Evolutionary conservation across 192 early-diverging fungal species (phyloP).

Genomic region (Podochytrium sp.): DNA sequence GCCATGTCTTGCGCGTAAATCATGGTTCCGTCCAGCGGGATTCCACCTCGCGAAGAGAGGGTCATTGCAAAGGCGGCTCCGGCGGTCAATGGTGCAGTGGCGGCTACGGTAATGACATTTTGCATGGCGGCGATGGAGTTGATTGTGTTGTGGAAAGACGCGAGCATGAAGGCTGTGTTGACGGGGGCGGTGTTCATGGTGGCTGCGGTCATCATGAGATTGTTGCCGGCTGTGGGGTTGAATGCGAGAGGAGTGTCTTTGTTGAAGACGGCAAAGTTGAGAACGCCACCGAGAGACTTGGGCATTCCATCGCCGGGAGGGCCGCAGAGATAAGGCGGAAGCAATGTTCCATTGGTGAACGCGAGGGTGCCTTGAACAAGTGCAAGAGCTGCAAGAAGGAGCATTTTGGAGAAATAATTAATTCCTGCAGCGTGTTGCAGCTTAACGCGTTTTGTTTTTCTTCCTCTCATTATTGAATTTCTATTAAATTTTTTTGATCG

Average conservation of each 20-base stretch:
- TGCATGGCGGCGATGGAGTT: not conserved
- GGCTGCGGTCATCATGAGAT: not conserved
- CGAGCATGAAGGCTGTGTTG: conserved; percentile 20
- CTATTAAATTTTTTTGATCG: no score
- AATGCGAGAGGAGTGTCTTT: conserved; percentile 11
- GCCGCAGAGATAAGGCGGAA: conserved; percentile 1
- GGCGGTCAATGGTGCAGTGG: not conserved
- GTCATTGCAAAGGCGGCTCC: not conserved
- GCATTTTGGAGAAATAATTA: no score
- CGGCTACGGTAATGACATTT: not conserved
- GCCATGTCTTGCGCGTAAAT: not conserved
- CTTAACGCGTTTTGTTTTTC: no score
- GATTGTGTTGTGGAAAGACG: not conserved
- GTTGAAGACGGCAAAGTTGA: not conserved
- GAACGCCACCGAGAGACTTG: conserved; percentile 11
- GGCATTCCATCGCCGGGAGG: not conserved
- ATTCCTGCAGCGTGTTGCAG: no score
- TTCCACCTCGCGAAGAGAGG: not conserved
- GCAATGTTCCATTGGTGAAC: not conserved
- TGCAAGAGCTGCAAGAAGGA: no score
- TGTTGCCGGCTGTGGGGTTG: not conserved
- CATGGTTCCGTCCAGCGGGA: not conserved
- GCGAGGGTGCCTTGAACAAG: no score
- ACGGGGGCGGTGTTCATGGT: not conserved
- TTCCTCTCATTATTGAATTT: no score